A percentile compares a stretch with the other conserved stretches of the same genome.
phyloP scores from a whole-genome alignment of 441 rosid genomes.

The Gossypium schwendimanii region DNA sequence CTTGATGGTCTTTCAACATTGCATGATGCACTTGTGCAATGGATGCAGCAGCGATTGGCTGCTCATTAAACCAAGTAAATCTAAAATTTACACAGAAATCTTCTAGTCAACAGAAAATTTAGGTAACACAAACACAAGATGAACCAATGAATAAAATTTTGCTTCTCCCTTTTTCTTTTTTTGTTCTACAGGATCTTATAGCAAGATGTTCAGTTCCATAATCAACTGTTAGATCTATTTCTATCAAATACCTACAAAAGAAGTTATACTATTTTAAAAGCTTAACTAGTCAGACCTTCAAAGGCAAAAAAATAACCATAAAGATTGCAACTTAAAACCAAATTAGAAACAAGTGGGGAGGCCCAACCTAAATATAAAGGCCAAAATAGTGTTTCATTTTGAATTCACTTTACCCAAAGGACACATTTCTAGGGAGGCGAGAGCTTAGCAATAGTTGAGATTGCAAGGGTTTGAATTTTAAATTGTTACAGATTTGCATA shows the following conservation, averaged over 20 bases:
- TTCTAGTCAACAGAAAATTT: background rate
- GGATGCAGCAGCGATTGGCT: constrained; percentile 91
- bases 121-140: background rate
- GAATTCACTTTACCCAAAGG: background rate
- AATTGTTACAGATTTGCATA: background rate
- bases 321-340: background rate
- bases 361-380: background rate
- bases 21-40: constrained; percentile 94
- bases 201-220: background rate
- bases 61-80: constrained; percentile 71
- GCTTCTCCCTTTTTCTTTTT: background rate
- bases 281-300: background rate
- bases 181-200: background rate
- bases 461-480: background rate
- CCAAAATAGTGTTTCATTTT: background rate
- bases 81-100: constrained; percentile 32
- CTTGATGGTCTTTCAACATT: constrained; percentile 47
- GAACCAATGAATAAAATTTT: background rate
- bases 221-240: background rate
- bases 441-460: background rate
- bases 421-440: background rate
- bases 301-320: background rate
- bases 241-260: background rate
- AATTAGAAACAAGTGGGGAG: background rate
- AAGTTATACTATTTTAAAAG: background rate